phyloP scores from a whole-genome alignment of 2,329 filamentous ascomycete species.

The Ophidiomyces ophidiicola region DNA sequence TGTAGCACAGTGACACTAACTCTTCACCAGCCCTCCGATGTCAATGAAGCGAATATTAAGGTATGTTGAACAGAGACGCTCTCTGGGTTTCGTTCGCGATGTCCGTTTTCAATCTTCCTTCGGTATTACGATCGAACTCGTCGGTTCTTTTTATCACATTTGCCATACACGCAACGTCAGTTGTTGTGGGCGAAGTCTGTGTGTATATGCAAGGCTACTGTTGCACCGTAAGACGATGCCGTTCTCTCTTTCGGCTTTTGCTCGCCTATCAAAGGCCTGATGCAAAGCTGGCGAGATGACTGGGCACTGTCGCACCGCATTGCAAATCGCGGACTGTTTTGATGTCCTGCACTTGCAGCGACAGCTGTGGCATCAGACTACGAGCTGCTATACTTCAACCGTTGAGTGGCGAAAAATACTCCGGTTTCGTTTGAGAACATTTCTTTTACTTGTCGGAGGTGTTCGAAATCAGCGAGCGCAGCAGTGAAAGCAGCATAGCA shows the following conservation, averaged over 20 bases:
- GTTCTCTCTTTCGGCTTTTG: constrained; percentile 17
- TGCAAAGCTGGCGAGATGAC: constrained; percentile 34
- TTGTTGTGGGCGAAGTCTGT: constrained; percentile 5
- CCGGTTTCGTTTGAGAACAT: constrained; percentile 3
- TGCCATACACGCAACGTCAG: not conserved
- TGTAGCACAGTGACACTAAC: constrained; percentile 37
- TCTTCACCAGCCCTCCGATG: constrained; percentile 69
- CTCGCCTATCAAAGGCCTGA: constrained; percentile 22
- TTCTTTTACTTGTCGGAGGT: constrained; percentile 8
- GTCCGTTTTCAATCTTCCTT: constrained; percentile 32
- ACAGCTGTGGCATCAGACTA: not conserved
- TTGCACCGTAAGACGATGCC: constrained; percentile 4
- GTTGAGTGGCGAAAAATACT: not conserved
- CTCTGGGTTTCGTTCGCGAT: constrained; percentile 62
- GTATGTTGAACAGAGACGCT: constrained; percentile 90
- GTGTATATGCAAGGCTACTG: constrained; percentile 18
- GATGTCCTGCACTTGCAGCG: constrained; percentile 35
- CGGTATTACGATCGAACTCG: constrained; percentile 27
- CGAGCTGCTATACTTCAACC: constrained; percentile 1
- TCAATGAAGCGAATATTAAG: constrained; percentile 96
- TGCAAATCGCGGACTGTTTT: constrained; percentile 13
- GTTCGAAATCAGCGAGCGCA: constrained; percentile 42
- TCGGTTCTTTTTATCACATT: constrained; percentile 23
- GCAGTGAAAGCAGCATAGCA: constrained; percentile 36
- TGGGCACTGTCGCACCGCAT: constrained; percentile 44